phyloP scores from a whole-genome alignment of 495 filamentous ascomycete species.

The Cercophora scortea region DNA sequence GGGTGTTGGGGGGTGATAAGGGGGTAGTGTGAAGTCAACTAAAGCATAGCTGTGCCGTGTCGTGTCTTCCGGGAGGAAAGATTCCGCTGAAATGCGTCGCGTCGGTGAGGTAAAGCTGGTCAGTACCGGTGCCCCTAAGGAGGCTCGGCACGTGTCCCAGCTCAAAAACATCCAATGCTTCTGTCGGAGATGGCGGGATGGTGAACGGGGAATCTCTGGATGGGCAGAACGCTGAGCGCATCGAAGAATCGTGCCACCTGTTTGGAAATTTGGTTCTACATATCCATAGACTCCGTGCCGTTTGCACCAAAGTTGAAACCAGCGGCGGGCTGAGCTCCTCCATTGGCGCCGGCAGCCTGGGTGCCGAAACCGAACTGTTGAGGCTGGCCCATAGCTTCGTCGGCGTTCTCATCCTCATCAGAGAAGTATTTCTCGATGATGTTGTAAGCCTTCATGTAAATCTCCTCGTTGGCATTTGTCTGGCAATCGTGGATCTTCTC shows the following conservation, averaged over 20 bases:
- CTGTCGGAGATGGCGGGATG: background rate
- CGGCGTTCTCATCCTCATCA: constrained; percentile 85
- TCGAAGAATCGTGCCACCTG: background rate
- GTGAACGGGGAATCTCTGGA: too few species aligned
- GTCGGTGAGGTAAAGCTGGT: background rate
- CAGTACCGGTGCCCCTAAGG: background rate
- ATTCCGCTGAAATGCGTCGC: background rate
- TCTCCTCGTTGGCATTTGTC: constrained; percentile 99
- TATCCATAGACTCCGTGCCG: constrained; percentile 93
- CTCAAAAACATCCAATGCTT: background rate
- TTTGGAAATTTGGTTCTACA: constrained; percentile 50
- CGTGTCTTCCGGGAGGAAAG: constrained; percentile 1
- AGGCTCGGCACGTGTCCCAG: too few species aligned
- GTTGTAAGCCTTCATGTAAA: constrained; percentile 99
- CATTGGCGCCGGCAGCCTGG: constrained; percentile 45
- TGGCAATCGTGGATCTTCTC: constrained; percentile 99
- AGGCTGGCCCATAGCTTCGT: constrained; percentile 48
- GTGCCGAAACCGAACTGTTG: constrained; percentile 79
- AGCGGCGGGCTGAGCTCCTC: constrained; percentile 55
- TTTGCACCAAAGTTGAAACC: constrained; percentile 89
- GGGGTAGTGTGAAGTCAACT: constrained; percentile 8
- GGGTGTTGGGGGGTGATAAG: constrained; percentile 9
- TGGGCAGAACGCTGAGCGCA: background rate
- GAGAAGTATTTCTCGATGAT: constrained; percentile 99
- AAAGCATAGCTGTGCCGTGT: constrained; percentile 17